Evolutionary conservation across 2,329 filamentous ascomycete species (phyloP).

Genomic region (Blastomyces parvus): DNA sequence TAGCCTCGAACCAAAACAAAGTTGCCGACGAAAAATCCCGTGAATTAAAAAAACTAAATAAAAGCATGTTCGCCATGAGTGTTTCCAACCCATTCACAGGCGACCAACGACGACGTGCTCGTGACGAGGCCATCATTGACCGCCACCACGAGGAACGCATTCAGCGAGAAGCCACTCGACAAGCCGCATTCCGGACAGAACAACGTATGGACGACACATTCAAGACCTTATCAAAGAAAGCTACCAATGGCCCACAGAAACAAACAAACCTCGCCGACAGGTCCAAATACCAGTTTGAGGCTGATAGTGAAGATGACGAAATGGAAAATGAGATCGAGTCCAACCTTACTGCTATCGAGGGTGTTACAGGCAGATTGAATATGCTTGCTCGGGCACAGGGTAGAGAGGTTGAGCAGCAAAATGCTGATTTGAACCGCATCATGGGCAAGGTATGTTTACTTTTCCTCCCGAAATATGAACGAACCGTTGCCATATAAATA

Average conservation of each 20-base stretch:
- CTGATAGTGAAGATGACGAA: constrained; percentile 59
- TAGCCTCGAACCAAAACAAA: constrained; percentile 65
- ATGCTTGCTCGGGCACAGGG: constrained; percentile 64
- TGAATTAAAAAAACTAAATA: constrained; percentile 75
- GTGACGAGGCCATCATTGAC: constrained; percentile 60
- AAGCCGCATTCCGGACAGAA: constrained; percentile 42
- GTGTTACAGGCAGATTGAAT: constrained; percentile 61
- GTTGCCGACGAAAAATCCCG: constrained; percentile 69
- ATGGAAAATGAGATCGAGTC: constrained; percentile 64
- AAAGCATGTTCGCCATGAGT: constrained; percentile 83
- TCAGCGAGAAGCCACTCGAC: constrained; percentile 46
- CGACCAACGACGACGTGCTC: constrained; percentile 52
- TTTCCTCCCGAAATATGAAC: neutral
- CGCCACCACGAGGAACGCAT: constrained; percentile 52
- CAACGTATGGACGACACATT: constrained; percentile 57
- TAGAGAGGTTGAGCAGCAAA: constrained; percentile 65
- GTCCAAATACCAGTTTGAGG: constrained; percentile 68
- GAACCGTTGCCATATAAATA: neutral
- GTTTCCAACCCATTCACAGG: constrained; percentile 70
- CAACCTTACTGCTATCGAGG: constrained; percentile 52
- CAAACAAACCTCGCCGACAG: constrained; percentile 50
- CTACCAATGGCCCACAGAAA: constrained; percentile 38
- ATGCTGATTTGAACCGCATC: constrained; percentile 67
- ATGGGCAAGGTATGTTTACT: constrained; percentile 57
- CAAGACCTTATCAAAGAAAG: constrained; percentile 53